Evolutionary conservation across 176 grass and related monocot genomes (phyloP).

Genomic region (barley (Hordeum vulgare)): DNA sequence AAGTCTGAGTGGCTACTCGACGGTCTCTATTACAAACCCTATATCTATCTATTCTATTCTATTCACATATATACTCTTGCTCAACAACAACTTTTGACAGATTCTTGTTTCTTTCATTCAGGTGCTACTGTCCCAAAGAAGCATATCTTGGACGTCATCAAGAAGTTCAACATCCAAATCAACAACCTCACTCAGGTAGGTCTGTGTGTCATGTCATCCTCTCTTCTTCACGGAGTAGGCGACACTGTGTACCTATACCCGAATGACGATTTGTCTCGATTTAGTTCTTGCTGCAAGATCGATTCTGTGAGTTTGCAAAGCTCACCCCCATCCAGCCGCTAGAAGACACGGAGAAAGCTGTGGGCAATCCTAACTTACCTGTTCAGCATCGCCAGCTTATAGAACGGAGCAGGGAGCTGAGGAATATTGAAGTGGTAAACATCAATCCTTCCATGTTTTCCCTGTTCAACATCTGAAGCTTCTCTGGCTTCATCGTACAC

Average conservation of each 20-base stretch:
- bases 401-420: constrained; percentile 59
- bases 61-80: no score
- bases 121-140: constrained; percentile 50
- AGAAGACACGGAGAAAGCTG: constrained; percentile 91
- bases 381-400: constrained; percentile 67
- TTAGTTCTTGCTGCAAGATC: constrained; percentile 90
- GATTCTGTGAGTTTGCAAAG: constrained; percentile 90
- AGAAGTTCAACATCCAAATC: constrained; percentile 93
- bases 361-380: constrained; percentile 77
- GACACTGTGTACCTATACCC: neutral
- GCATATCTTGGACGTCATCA: constrained; percentile 61
- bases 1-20: constrained; percentile 88
- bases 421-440: constrained; percentile 74
- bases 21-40: constrained; percentile 42
- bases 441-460: neutral
- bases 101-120: constrained; percentile 27
- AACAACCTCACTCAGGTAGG: constrained; percentile 98
- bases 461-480: neutral
- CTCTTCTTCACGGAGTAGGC: neutral
- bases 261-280: neutral
- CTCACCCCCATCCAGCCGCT: constrained; percentile 77
- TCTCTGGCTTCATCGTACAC: no score
- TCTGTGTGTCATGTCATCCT: neutral
- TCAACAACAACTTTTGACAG: no score
- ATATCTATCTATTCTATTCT: no score